Percentiles rank a stretch among this genome's conserved stretches.
Conservation (phyloP, 139 green algal species). For the Microglena sp. region DNA sequence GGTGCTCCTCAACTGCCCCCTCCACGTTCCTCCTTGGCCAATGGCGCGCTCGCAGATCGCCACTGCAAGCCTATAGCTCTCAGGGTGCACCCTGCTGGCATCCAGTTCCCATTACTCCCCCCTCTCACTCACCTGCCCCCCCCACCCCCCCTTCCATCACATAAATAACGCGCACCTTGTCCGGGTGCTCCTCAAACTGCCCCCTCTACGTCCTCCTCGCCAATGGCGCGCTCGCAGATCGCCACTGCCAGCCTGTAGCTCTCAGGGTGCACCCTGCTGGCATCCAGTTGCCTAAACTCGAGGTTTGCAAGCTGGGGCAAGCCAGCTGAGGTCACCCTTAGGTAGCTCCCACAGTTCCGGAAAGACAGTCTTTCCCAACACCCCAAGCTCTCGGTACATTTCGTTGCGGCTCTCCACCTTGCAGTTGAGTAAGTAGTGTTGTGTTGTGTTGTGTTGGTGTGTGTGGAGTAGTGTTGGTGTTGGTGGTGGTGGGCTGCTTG, state of each 20-base stretch:
- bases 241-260: constrained; percentile 28
- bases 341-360: constrained; percentile 54
- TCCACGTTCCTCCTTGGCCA: constrained; percentile 6
- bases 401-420: constrained; percentile 35
- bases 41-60: constrained; percentile 9
- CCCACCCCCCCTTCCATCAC: background rate
- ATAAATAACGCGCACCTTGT: constrained; percentile 7
- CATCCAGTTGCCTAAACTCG: constrained; percentile 67
- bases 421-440: too few relatives aligned
- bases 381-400: constrained; percentile 37
- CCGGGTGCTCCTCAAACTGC: constrained; percentile 10
- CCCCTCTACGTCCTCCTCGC: constrained; percentile 20
- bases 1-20: background rate
- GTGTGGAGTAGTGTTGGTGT: too few relatives aligned
- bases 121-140: background rate
- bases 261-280: constrained; percentile 68
- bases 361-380: constrained; percentile 53
- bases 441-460: too few relatives aligned
- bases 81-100: constrained; percentile 54
- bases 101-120: background rate
- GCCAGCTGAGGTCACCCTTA: constrained; percentile 47
- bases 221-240: constrained; percentile 7
- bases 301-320: constrained; percentile 45
- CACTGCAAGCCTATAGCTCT: constrained; percentile 34
- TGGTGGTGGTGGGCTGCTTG: too few relatives aligned